Base-by-base conservation (phyloP, 2,329 filamentous ascomycete species). In the Proliferodiscus dingleyae region DNA sequence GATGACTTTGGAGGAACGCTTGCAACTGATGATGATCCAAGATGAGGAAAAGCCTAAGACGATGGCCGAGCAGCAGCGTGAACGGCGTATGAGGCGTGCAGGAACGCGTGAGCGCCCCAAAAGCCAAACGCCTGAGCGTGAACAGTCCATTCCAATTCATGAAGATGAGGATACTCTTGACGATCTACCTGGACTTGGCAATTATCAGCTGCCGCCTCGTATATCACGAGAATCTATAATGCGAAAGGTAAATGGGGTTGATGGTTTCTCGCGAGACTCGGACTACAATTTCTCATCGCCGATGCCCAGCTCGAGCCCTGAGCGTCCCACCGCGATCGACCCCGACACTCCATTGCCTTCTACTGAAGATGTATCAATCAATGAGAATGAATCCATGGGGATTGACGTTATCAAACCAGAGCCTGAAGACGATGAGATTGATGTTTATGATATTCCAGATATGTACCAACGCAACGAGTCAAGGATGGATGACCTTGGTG, bases 201-300 rank as follows among this genome's bases (percentile, higher is more conserved):
- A 83, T 47, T 85, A 84, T 56, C 74, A 85, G 53, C 69, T 85
- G 11, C 87, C 82, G 15, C 76, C 86, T 9, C 85, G 85, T 44
- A 95, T 97, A 61, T 96, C 91, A 7, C 81, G 91, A 29, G 93
- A 97, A 64, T 95, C 90, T 0, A 97, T 97, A 56, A 72, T 97
- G 58, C 83, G 87, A 43, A 89, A 91, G 51, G 84, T 96, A 45
- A 88, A 93, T 63, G 87, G 75, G 37, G 54, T 70, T 33, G 59
- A 73, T 49, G 56, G 66, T 38, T 71, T 77, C 36, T 77, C 81
- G 16, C 68, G 72, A 47, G 74, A 81, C 43, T 79, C 82, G 3
- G 78, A 82, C 46, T 83, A 79, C 52, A 77, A 77, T 56, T 80
- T 84, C 57, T 81, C 79, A 3, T 81, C 81, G 2, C 78, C 80